phyloP scores from a whole-genome alignment of 495 filamentous ascomycete genomes.

The Opeltia flavorubescens region DNA sequence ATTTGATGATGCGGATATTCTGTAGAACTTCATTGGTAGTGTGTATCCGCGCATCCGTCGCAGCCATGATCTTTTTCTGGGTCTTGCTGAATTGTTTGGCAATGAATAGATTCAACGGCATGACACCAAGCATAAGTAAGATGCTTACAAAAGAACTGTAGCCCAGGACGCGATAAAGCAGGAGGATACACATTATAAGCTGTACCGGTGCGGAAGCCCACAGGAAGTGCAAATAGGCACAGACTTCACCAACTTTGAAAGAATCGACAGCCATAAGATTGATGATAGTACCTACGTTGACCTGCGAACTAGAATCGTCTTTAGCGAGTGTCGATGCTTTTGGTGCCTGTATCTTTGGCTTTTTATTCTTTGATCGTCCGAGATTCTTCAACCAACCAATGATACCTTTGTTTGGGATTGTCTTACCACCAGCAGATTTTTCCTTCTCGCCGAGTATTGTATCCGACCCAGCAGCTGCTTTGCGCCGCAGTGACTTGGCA shows the following conservation, averaged over 20 bases:
- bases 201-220: slow-evolving; percentile 77
- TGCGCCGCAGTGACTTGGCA: slow-evolving; percentile 86
- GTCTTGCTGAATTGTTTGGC: slow-evolving; percentile 69
- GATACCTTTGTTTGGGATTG: slow-evolving; percentile 28
- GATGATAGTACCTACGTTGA: slow-evolving; percentile 90
- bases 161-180: slow-evolving; percentile 83
- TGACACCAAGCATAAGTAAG: slow-evolving; percentile 72
- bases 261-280: slow-evolving; percentile 99
- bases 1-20: slow-evolving; percentile 99
- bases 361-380: slow-evolving; percentile 41
- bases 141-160: slow-evolving; percentile 90
- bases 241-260: slow-evolving; percentile 91
- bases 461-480: slow-evolving; percentile 66
- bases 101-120: slow-evolving; percentile 80
- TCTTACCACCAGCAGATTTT: slow-evolving; percentile 27
- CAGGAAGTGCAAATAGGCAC: slow-evolving; percentile 82
- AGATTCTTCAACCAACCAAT: slow-evolving; percentile 37
- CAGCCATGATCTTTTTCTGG: slow-evolving; percentile 82
- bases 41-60: slow-evolving; percentile 92
- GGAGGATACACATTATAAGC: slow-evolving; percentile 53
- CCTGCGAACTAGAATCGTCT: slow-evolving; percentile 49
- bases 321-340: slow-evolving; percentile 21
- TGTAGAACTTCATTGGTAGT: slow-evolving; percentile 93
- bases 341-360: slow-evolving; percentile 21
- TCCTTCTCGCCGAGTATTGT: slow-evolving; percentile 43